Percentiles rank a stretch among this genome's conserved stretches.
Conservation (phyloP, 2,329 filamentous ascomycete genomes). For the Colletotrichum gigasporum region DNA sequence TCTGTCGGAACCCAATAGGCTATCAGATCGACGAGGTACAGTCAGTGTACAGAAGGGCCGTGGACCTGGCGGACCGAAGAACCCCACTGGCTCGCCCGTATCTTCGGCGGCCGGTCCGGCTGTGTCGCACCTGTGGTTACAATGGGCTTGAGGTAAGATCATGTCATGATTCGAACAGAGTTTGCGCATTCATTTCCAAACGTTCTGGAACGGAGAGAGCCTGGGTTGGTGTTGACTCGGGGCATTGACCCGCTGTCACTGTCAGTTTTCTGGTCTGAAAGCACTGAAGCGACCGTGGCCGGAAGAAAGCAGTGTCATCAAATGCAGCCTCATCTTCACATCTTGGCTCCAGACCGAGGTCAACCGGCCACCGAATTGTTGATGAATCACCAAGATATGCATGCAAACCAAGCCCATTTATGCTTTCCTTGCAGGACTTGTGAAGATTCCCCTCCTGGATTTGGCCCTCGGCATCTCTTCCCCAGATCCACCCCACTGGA, state of each 20-base stretch:
- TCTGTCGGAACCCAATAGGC: not conserved
- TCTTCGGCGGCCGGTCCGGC: not conserved
- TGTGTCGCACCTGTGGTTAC: not conserved
- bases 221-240: conserved; percentile 7
- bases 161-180: conserved; percentile 26
- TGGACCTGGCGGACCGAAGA: too few species aligned
- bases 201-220: conserved; percentile 11
- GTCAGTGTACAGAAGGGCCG: too few species aligned
- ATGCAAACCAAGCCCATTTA: not conserved
- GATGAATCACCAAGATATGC: conserved; percentile 2
- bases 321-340: not conserved
- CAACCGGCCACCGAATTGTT: not conserved
- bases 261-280: not conserved
- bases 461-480: conserved; percentile 33
- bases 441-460: conserved; percentile 2
- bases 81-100: not conserved
- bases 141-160: not conserved
- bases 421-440: conserved; percentile 18
- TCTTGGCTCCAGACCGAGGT: not conserved
- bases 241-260: conserved; percentile 9
- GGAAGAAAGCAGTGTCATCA: conserved; percentile 3
- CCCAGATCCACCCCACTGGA: conserved; percentile 31
- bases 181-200: conserved; percentile 12
- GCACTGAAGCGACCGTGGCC: not conserved
- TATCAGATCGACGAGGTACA: not conserved